Evolutionary conservation across 2,329 filamentous ascomycete species (phyloP).

Genomic region (Basipetospora chlamydospora): DNA sequence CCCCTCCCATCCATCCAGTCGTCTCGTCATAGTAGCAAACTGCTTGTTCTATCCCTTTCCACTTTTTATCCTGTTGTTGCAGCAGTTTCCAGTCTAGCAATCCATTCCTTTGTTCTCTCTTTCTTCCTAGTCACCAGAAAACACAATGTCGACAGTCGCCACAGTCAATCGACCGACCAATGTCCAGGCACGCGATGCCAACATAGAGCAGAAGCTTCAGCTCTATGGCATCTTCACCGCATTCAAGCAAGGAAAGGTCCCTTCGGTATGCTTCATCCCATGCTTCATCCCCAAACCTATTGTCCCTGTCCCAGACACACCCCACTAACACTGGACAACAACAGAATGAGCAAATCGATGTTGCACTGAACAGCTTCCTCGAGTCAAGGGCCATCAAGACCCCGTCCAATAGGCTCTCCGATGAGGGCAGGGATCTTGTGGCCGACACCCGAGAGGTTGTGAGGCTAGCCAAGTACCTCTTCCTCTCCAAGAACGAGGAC

Average conservation of each 20-base stretch:
- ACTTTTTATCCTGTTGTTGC: not conserved
- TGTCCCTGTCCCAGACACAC: too few species aligned
- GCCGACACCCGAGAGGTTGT: conserved; percentile 67
- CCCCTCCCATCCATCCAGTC: not conserved
- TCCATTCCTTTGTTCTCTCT: not conserved
- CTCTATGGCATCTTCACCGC: conserved; percentile 80
- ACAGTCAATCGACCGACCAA: conserved; percentile 61
- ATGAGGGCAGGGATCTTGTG: conserved; percentile 68
- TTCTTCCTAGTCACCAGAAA: not conserved
- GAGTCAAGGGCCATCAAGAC: conserved; percentile 52
- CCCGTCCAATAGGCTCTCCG: conserved; percentile 64
- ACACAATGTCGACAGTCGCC: conserved; percentile 3
- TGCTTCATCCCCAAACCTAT: not conserved
- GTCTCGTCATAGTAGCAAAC: not conserved
- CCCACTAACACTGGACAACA: too few species aligned
- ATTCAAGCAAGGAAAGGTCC: conserved; percentile 79
- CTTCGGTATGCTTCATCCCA: conserved; percentile 48
- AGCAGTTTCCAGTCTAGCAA: not conserved
- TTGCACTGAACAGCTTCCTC: conserved; percentile 81
- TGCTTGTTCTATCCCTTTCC: not conserved
- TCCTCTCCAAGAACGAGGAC: conserved; percentile 89
- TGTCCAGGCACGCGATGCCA: conserved; percentile 61
- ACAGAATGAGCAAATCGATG: conserved; percentile 88
- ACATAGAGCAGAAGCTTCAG: conserved; percentile 89
- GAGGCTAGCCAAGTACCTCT: conserved; percentile 66